Evolutionary conservation across 495 filamentous ascomycete species (phyloP), one percentile per base, ranked within the genome.

Genomic region (Filosporella fistucella): DNA sequence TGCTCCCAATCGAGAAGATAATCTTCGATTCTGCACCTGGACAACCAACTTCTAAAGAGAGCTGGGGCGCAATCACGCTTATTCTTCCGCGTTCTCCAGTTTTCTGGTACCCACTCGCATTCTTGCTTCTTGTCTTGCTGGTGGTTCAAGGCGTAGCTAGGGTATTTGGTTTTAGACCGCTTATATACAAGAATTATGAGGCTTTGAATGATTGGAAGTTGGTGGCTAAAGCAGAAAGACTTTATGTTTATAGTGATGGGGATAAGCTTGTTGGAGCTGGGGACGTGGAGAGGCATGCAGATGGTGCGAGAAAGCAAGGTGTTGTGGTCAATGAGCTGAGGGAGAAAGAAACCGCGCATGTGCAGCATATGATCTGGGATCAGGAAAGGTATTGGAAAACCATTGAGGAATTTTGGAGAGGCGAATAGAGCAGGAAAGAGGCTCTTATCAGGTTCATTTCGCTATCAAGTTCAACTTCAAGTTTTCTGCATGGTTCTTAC

Each of bases 221-320:
- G 10, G 44, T 56, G 12, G 47, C 51, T n/a, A 38, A 40, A 17
- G 24, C 58, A 2, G 48, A 47, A 10, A 56, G 59, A 23, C 28
- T 69, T 9, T 67, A 66, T 53, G 40, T 69, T 11, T 69, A 67
- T 44, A 63, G 63, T 8, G 63, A 60, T 35, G 58, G 58, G 38
- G 66, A 69, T 59, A 49, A 60, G 46, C 64, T 69, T 37, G 65
- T 69, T 30, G 54, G 56, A 14, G 64, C 45, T 33, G 39, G 56
- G 42, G 64, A 65, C 41, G 37, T 66, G 45, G 64, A 65, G 50
- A 42, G 53, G 12, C 60, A 64, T 55, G 57, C 62, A 18, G 61
- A 57, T 4, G 17, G 49, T 22, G 61, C 59, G 4, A 58, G 52
- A 42, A 37, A 26, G n/a, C 16, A 38, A 4, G 66, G 65, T 2